A percentile compares a stretch with the other conserved stretches of the same genome.
Evolutionary conservation across 1,139 yeast genomes (phyloP).

Genomic region (Saccharomycopsis crataegensis): DNA sequence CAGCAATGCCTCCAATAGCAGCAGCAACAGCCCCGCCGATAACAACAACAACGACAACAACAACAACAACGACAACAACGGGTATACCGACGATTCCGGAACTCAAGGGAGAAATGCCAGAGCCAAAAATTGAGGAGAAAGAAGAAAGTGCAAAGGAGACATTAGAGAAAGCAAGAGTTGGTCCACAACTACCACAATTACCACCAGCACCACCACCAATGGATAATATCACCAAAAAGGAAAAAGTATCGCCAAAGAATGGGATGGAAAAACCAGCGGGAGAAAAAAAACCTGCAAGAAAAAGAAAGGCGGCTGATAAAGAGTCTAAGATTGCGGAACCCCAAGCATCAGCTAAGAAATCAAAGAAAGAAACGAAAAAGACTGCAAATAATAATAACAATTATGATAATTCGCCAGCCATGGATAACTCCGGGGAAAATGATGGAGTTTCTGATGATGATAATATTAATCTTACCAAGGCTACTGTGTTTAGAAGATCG

Average conservation of each 20-base stretch:
- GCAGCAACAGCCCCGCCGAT: constrained; percentile 3
- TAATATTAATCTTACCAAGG: neutral
- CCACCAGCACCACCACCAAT: neutral
- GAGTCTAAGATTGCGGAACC: neutral
- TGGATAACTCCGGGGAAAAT: neutral
- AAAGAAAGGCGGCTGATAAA: neutral
- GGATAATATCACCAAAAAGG: neutral
- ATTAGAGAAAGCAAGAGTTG: neutral
- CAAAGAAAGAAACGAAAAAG: too few species aligned
- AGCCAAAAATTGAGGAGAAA: neutral
- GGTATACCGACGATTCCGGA: neutral
- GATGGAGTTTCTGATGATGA: neutral
- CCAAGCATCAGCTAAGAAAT: constrained; percentile 11
- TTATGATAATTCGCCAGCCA: neutral
- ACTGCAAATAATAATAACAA: neutral
- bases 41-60: constrained; percentile 8
- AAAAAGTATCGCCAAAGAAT: neutral
- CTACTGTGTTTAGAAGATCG: constrained; percentile 11
- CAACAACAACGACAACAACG: constrained; percentile 8
- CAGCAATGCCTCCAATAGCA: neutral
- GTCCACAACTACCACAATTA: too few species aligned
- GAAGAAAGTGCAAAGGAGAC: neutral
- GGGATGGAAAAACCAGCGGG: neutral
- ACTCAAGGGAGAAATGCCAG: neutral
- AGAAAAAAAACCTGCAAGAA: neutral